These are phyloP conservation scores for Insectozyma bohioensis DNA, from an alignment of 1,139 yeast species.

Conservation along the genomic window DNA sequence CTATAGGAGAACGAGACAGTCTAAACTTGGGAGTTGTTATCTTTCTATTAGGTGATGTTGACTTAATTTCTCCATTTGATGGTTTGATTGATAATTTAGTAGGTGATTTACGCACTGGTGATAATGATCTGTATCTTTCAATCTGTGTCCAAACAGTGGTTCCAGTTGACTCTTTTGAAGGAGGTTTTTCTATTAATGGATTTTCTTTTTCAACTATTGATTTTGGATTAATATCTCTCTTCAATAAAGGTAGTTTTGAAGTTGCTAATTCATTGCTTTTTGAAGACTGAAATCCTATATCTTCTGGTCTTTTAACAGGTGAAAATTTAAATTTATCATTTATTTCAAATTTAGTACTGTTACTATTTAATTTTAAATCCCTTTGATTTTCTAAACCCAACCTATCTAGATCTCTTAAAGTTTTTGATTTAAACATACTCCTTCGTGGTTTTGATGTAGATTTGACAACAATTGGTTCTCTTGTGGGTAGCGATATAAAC, in stretches of 20 bases:
- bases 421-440: constrained; percentile 10
- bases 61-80: constrained; percentile 2
- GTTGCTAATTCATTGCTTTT: not conserved
- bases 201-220: not conserved
- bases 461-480: constrained; percentile 37
- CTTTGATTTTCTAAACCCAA: constrained; percentile 16
- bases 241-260: not conserved
- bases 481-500: constrained; percentile 40
- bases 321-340: constrained; percentile 11
- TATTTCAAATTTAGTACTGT: not conserved
- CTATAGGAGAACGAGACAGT: not conserved
- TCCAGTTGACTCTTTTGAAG: too few species aligned
- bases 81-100: constrained; percentile 2
- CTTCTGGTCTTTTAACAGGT: constrained; percentile 15
- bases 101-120: constrained; percentile 8
- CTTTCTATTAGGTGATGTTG: constrained; percentile 4
- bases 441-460: constrained; percentile 16
- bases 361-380: not conserved
- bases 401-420: constrained; percentile 20
- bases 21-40: not conserved
- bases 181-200: too few species aligned
- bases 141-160: constrained; percentile 10
- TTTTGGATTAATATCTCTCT: not conserved
- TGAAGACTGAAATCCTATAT: too few species aligned
- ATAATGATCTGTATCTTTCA: constrained; percentile 10